Base-by-base conservation (phyloP, 2,329 filamentous ascomycete genomes). In the Ceratocystis eucalypticola region DNA sequence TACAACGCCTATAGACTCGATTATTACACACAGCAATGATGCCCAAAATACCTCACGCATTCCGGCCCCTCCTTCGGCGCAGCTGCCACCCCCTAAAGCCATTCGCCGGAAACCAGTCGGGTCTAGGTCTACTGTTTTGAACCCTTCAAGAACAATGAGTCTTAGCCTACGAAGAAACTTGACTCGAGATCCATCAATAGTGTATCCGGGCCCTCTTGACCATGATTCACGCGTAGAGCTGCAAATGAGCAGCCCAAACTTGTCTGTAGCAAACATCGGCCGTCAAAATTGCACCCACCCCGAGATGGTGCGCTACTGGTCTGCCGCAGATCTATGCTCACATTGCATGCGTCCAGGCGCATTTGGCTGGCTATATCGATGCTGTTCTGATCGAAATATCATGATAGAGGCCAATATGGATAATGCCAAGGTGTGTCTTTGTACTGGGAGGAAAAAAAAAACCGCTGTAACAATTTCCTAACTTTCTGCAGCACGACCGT, bases 301-400 rank as follows among this genome's bases (percentile, higher is more conserved):
- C 15, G 30, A 46, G n/a, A 64, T 64, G 62, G 64, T 65, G 41
- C 53, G 64, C 37, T 48, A 65, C 20, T 65, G 64, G 64, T 61
- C 64, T 61, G n/a, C 53, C 5, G 48, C 37, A 33, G 64, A 59
- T 28, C 53, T 62, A 12, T 66, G 65, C 28, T 46, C 59, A 6
- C 28, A 45, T 28, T 94, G 89, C 71, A 76, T 76, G 48, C 75
- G 76, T 50, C 74, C 74, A 1, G 82, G 86, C 0, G 75, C 79
- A 17, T 78, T 86, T 65, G 88, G 88, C 30, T 94, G 87, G 83
- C 76, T 94, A 25, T 94, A 89, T 74, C 79, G 81, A 68, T 94
- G 90, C 74, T 82, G 80, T 12, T 83, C 89, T 72, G 88, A 91
- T 70, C 77, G 76, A 10, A 78, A 82, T 37, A 75, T 77, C 62